A percentile compares a stretch with the other conserved stretches of the same genome.
Evolutionary conservation across 2,329 filamentous ascomycete genomes (phyloP).

Genomic region (Orbilia quercus): DNA sequence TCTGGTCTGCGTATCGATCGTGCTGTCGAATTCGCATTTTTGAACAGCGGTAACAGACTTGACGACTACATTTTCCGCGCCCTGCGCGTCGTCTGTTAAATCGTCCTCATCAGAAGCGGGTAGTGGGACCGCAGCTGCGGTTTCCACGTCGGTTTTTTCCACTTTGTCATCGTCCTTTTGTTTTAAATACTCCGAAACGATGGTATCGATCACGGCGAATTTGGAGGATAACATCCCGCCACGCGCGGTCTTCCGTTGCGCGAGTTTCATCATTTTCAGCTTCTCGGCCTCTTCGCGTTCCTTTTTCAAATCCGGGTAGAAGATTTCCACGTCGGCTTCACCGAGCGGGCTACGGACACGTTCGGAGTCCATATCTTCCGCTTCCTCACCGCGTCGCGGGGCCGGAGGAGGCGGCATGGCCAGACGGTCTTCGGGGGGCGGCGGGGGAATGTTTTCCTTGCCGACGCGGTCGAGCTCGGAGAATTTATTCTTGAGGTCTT

Average conservation of each 20-base stretch:
- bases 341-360: slow-evolving; percentile 47
- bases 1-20: slow-evolving; percentile 33
- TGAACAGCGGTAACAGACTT: slow-evolving; percentile 9
- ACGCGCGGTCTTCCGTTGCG: slow-evolving; percentile 31
- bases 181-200: slow-evolving; percentile 40
- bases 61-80: background rate
- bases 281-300: slow-evolving; percentile 45
- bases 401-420: slow-evolving; percentile 47
- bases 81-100: slow-evolving; percentile 2
- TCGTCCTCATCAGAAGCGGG: slow-evolving; percentile 25
- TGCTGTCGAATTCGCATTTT: slow-evolving; percentile 26
- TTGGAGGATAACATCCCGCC: slow-evolving; percentile 28
- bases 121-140: slow-evolving; percentile 32
- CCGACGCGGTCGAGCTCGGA: slow-evolving; percentile 68
- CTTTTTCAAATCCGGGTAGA: slow-evolving; percentile 49
- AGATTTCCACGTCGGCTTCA: slow-evolving; percentile 52
- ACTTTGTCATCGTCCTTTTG: slow-evolving; percentile 20
- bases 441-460: slow-evolving; percentile 94
- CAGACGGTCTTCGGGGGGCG: slow-evolving; percentile 53
- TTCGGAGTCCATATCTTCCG: slow-evolving; percentile 46
- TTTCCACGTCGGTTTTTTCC: slow-evolving; percentile 3
- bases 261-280: slow-evolving; percentile 23
- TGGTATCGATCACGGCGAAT: slow-evolving; percentile 48
- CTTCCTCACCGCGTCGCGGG: slow-evolving; percentile 11
- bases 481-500: slow-evolving; percentile 72